Evolutionary conservation across 73 alveolate species (phyloP), one percentile per base, ranked within the genome.

Genomic region (Paramecium tetraurelia): DNA sequence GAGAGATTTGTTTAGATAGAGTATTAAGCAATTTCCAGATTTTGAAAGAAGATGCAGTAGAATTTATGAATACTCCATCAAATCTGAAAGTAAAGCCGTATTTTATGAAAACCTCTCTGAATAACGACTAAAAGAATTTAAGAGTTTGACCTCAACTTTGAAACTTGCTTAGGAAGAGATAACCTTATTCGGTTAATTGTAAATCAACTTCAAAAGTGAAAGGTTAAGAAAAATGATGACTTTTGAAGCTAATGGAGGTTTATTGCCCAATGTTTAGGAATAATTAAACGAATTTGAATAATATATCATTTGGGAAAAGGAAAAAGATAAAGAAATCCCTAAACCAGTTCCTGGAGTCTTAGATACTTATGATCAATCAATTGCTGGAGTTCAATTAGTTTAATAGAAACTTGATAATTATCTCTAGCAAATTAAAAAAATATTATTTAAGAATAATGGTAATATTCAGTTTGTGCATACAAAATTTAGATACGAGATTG

Each of bases 401-500:
- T 76, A 96, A 70, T 57, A 93, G 36, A 29, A 89, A 46, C 85
- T 96, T 31, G 90, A 94, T 16, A 92, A 92, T 18, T 85, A 87
- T 88, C 53, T 95, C 21, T 93, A 87, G 38, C 46, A 40, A 35
- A 83, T 87, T 16, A 86, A 80, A 68, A 75, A 77, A 21, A 80
- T 69, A 21, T 53, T 53, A 16, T 85, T 95, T 58, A 95, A 92
- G 22, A 27, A 80, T 18, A 53, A 89, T 50, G 59, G 48, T 85
- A 46, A 63, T 70, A 87, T 92, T 35, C 20, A 80, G n/a, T 92
- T 22, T 86, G 87, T 96, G 5, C 98, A 95, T 94, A 95, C 98
- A 16, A 95, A 95, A 83, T 93, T 59, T 70, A 71, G 98, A 53
- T 96, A 93, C 63, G 96, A 92, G 89, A 40, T 96, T 14, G 98